phyloP scores from a whole-genome alignment of 2,329 filamentous ascomycete species.

The Aspergillus neoniger region DNA sequence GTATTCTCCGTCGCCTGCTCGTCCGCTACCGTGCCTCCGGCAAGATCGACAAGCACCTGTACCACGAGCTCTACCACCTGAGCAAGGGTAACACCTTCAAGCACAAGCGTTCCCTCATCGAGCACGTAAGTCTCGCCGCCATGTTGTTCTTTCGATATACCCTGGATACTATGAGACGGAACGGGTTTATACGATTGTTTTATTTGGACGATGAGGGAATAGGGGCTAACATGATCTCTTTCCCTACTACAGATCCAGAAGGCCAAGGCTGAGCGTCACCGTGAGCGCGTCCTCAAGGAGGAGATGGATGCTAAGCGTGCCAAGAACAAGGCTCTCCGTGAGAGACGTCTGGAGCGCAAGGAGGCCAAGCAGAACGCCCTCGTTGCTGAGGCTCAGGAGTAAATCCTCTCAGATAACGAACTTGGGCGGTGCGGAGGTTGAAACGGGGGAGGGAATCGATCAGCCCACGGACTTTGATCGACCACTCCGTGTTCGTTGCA shows the following conservation, averaged over 20 bases:
- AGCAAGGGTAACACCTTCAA: slow-evolving; percentile 99
- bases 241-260: slow-evolving; percentile 80
- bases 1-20: slow-evolving; percentile 96
- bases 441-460: slow-evolving; percentile 33
- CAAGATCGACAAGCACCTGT: slow-evolving; percentile 99
- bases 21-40: slow-evolving; percentile 99
- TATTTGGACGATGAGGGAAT: neutral
- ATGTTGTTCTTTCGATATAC: slow-evolving; percentile 16
- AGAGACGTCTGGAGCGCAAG: slow-evolving; percentile 94
- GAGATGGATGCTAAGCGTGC: slow-evolving; percentile 99
- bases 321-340: slow-evolving; percentile 99
- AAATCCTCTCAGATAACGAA: slow-evolving; percentile 39
- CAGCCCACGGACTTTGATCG: slow-evolving; percentile 33
- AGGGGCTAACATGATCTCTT: slow-evolving; percentile 26
- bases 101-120: slow-evolving; percentile 99
- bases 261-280: slow-evolving; percentile 98
- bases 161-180: neutral
- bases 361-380: slow-evolving; percentile 86
- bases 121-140: slow-evolving; percentile 76
- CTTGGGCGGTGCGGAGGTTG: slow-evolving; percentile 43
- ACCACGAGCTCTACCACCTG: slow-evolving; percentile 99
- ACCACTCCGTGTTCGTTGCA: slow-evolving; percentile 29
- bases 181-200: neutral
- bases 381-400: slow-evolving; percentile 66
- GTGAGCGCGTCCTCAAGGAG: slow-evolving; percentile 94